Evolutionary conservation across 2,329 filamentous ascomycete genomes (phyloP).

Genomic region (Ophiostoma quercus): DNA sequence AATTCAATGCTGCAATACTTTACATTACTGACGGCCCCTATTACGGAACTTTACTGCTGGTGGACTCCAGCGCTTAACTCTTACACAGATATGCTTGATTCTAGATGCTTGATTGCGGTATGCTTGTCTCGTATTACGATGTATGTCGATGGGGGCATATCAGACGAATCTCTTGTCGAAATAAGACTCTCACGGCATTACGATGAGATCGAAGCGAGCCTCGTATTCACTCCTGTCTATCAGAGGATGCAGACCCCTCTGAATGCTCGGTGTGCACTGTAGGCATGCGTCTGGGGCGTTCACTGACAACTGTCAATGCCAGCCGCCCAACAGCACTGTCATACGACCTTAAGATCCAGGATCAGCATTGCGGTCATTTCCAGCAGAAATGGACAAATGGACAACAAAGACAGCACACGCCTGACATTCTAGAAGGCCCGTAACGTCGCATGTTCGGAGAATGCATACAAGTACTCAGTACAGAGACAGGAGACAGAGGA

Average conservation of each 20-base stretch:
- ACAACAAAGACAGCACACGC: neutral
- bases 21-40: neutral
- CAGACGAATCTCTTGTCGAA: neutral
- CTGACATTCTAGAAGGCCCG: neutral
- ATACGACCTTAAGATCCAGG: neutral
- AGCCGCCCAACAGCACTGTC: neutral
- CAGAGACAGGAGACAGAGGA: neutral
- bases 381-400: neutral
- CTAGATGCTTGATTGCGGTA: neutral
- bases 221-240: neutral
- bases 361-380: constrained; percentile 1
- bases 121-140: neutral
- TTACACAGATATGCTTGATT: neutral
- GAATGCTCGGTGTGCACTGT: neutral
- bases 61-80: neutral
- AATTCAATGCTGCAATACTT: neutral
- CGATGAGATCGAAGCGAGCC: neutral
- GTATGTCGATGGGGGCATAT: neutral
- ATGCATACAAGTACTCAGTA: neutral
- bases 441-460: neutral
- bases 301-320: neutral
- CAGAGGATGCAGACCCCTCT: neutral
- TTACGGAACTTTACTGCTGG: neutral
- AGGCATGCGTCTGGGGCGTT: neutral
- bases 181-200: neutral